Base-by-base conservation (phyloP, 352 stramenopile genomes). In the Globisporangium uncinulatum region DNA sequence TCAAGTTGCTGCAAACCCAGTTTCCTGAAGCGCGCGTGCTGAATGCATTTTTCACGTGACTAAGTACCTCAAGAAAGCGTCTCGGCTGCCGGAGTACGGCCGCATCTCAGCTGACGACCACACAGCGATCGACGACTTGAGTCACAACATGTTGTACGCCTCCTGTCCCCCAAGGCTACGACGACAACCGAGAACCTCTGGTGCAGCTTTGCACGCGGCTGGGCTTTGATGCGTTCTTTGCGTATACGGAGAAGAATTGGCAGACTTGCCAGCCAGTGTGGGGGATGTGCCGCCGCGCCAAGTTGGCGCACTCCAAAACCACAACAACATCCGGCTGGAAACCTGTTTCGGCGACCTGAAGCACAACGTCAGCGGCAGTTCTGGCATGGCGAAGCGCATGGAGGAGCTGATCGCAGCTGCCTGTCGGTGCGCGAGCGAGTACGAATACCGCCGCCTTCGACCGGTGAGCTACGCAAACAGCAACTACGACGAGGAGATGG, bases 41-140 rank as follows among this genome's bases (percentile, higher is more conserved):
- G 4, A 65, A 8, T 74, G 67, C 21, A 1, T 29, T 45, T 74
- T 74, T 34, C 67, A 74, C 31, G 60, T 65, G 6, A 29, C 4
- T 4, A 29, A 29, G 4, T 29, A 29, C 24, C 24, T 29, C 24
- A 29, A 4, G 24, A 29, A 29, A 29, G 24, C 24, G 24, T 1
- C 24, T 29, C 24, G n/a, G n/a, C n/a, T n/a, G n/a, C 24, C 24
- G 4, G 24, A 29, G 24, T 29, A 29, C 24, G 24, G 24, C 2
- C 24, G 24, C 24, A 29, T 29, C 24, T 29, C 24, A 1, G 24
- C 24, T 29, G 24, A 29, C 4, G 24, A 29, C 24, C 24, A 29
- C 24, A 29, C 24, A 4, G 24, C 24, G 24, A 29, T 29, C 24
- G 2, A 29, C 24, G 2, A 29, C 24, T 4, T 29, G 49, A 20